These are phyloP conservation scores for Fraxinus velutina DNA, from an alignment of 305 asterid genomes.

Conservation along the genomic window DNA sequence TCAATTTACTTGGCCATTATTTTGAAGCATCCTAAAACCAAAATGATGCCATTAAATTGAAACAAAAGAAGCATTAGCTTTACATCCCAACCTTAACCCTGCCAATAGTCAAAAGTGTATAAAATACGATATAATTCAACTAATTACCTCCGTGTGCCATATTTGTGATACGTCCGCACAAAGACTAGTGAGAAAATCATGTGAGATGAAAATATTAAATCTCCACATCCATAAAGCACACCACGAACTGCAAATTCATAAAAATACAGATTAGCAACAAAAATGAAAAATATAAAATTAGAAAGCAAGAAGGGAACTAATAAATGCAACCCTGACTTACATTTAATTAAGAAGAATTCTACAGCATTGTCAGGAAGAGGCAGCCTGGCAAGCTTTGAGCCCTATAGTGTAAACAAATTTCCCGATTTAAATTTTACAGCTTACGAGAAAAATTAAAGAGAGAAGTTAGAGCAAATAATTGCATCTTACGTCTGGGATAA, in stretches of 20 bases:
- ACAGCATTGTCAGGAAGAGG: slow-evolving; percentile 75
- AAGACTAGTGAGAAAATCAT: slow-evolving; percentile 94
- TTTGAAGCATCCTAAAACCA: not conserved
- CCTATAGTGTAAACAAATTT: slow-evolving; percentile 42
- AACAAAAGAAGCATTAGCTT: not conserved
- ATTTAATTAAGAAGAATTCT: slow-evolving; percentile 51
- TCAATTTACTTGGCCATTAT: not conserved
- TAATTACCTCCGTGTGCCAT: slow-evolving; percentile 61
- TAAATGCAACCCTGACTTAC: slow-evolving; percentile 41
- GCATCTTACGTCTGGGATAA: not conserved
- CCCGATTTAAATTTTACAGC: slow-evolving; percentile 5
- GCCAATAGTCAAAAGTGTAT: not conserved
- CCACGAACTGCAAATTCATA: slow-evolving; percentile 62
- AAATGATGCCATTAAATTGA: not conserved
- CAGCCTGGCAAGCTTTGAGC: slow-evolving; percentile 85
- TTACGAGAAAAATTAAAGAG: not conserved
- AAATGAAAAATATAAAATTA: not conserved
- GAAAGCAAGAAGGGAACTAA: not conserved
- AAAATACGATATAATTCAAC: not conserved
- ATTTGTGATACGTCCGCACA: slow-evolving; percentile 82
- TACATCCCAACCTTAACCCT: not conserved
- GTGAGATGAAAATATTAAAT: slow-evolving; percentile 95
- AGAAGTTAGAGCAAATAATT: not conserved
- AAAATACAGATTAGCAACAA: slow-evolving; percentile 15
- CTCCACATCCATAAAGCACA: slow-evolving; percentile 93